Base-by-base conservation (phyloP, 441 rosid species). In the Erodium texanum region DNA sequence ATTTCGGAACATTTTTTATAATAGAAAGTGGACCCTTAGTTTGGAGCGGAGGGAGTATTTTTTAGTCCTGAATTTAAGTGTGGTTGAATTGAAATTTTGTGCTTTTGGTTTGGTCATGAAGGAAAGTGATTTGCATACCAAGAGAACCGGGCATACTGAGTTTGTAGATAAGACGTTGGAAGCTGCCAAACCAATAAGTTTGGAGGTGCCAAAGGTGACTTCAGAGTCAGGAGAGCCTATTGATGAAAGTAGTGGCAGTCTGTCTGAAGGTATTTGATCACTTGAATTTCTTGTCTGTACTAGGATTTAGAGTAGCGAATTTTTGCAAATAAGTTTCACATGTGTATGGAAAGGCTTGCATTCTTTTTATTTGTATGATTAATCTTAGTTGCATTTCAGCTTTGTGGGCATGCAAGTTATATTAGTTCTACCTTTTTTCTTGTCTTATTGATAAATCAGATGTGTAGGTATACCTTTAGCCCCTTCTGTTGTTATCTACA, bases 61-160 rank as follows among this genome's bases (percentile, higher is more conserved):
- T n/a, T n/a, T n/a, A n/a, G n/a, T n/a, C n/a, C 27, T 59, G 12
- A 7, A 9, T 22, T 20, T 10, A 15, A 59, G 32, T 19, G 43
- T 23, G 7, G 18, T 20, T 36, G 12, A 63, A 22, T 70, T 61
- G 23, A 67, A 32, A 52, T 63, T 24, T 29, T 73, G n/a, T n/a
- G 69, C 56, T 71, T 71, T 63, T 76, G 22, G 14, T 79, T 67
- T 70, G 64, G 63, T 76, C 43, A 48, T 78, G 76, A 80, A 94
- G 99, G 99, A 91, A 80, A 88, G 84, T 64, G 96, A 91, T 82
- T 81, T 94, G 92, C 97, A 94, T 77, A 91, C 90, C 8, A 94
- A 94, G 83, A 84, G 99, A 76, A 94, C 97, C 4, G 99, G 99
- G 70, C 99, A 89, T 76, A 79, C 92, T 10, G 94, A 89, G 75